Conservation (phyloP, 139 green algal genomes). For the Marvania coccoides region DNA sequence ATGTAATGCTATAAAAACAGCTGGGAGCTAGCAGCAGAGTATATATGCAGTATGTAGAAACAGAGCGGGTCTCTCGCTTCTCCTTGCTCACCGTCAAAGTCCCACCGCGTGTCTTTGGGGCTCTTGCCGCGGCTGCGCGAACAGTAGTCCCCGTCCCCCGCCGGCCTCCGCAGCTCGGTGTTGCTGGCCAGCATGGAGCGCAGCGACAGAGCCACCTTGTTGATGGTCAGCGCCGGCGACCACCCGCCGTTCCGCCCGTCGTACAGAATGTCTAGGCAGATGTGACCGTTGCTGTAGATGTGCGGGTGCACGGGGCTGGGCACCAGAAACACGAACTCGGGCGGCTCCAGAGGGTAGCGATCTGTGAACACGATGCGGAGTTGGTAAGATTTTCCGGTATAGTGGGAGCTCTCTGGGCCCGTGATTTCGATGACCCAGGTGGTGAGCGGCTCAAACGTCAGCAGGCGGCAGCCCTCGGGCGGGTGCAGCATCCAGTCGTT, state of each 20-base stretch:
- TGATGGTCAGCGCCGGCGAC: slow-evolving; percentile 83
- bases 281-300: slow-evolving; percentile 89
- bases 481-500: slow-evolving; percentile 64
- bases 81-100: slow-evolving; percentile 64
- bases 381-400: slow-evolving; percentile 10
- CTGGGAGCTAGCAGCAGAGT: no score
- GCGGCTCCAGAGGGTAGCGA: slow-evolving; percentile 65
- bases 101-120: slow-evolving; percentile 67
- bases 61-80: no score
- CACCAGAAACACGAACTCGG: slow-evolving; percentile 70
- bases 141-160: slow-evolving; percentile 67
- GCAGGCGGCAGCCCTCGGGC: slow-evolving; percentile 65
- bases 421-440: slow-evolving; percentile 60
- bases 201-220: slow-evolving; percentile 63
- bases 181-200: slow-evolving; percentile 82
- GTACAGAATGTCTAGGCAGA: slow-evolving; percentile 87
- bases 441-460: slow-evolving; percentile 66
- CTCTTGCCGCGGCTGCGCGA: slow-evolving; percentile 34
- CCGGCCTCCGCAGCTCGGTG: slow-evolving; percentile 45
- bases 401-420: slow-evolving; percentile 41
- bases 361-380: slow-evolving; percentile 62
- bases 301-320: slow-evolving; percentile 72
- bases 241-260: slow-evolving; percentile 71
- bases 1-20: no score
- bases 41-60: no score